phyloP scores from a whole-genome alignment of 192 early-diverging fungal genomes.

The Jimgerdemannia flammicorona region DNA sequence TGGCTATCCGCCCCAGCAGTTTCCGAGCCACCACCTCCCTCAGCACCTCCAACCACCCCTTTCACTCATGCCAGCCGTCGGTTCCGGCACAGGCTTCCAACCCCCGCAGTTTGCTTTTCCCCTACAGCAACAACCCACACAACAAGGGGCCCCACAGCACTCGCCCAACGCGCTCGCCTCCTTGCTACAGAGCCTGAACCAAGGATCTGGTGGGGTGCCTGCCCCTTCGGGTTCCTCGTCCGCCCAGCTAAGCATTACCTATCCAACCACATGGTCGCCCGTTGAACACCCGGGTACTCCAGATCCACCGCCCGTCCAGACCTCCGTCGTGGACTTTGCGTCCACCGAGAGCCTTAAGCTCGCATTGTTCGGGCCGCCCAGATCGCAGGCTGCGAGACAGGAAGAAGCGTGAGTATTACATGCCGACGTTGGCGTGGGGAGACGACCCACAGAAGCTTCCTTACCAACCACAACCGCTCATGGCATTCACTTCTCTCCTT shows the following conservation, averaged over 20 bases:
- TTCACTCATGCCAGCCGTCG: conserved; percentile 15
- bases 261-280: not conserved
- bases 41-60: conserved; percentile 15
- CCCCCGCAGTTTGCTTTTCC: not conserved
- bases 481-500: not conserved
- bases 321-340: conserved; percentile 6
- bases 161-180: conserved; percentile 26
- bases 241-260: conserved; percentile 3
- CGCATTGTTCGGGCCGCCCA: conserved; percentile 34
- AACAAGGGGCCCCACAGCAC: conserved; percentile 16
- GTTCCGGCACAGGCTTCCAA: conserved; percentile 5
- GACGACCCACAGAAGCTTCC: conserved; percentile 24
- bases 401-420: conserved; percentile 31
- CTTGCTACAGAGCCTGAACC: conserved; percentile 31
- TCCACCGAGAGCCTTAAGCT: conserved; percentile 35
- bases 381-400: conserved; percentile 22
- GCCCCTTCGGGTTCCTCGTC: conserved; percentile 13
- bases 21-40: conserved; percentile 16
- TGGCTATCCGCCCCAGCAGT: too few species aligned
- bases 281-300: not conserved
- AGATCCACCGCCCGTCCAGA: not conserved
- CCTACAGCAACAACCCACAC: not conserved
- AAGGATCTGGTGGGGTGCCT: conserved; percentile 16
- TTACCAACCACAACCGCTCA: conserved; percentile 15
- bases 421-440: conserved; percentile 23